Evolutionary conservation across 2,329 filamentous ascomycete species (phyloP), one percentile per base, ranked within the genome.

Genomic region (Cadophora luteo-olivacea): DNA sequence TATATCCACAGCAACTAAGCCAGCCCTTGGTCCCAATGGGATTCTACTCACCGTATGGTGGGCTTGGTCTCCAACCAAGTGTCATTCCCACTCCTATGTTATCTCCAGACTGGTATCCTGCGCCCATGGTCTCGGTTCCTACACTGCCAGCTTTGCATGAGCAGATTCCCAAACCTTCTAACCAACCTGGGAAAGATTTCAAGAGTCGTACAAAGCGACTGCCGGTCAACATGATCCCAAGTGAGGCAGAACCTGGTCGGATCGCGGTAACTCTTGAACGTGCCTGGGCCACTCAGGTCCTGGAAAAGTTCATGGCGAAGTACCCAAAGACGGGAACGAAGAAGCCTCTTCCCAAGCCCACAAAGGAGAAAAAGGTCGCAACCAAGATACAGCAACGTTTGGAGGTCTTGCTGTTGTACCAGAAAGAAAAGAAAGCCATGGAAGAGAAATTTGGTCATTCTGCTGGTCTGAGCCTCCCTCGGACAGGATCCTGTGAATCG

Each of bases 271-370:
- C 65, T 4, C 69, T 77, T 58, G 67, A 74, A 48, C 61, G 64
- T 25, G 64, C 60, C n/a, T 72, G 74, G 72, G 72, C 70, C n/a
- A 55, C 70, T 25, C 69, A 65, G 24, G 60, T 77, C 36, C 58
- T 78, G 48, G 67, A 73, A 24, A 68, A 70, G 7, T 77, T 77
- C 51, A 69, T 60, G 3, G 70, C 69, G 33, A 77, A 75, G 38
- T 78, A 77, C 69, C 77, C 77, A 41, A 64, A 74, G 63, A 79
- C 77, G 33, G 77, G 77, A 58, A 72, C 57, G 52, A 22, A 29
- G 24, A 58, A 52, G 24, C 51, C 52, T n/a, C 51, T 62, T 9
- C 58, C 60, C 8, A 61, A 63, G 65, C 48, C 38, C 2, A 29
- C 58, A 25, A 67, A 57, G 9, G 29, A 38, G 49, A 61, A 57